Base-by-base conservation (phyloP, 1,284 basidiomycete genomes). In the Blastosporella zonata region DNA sequence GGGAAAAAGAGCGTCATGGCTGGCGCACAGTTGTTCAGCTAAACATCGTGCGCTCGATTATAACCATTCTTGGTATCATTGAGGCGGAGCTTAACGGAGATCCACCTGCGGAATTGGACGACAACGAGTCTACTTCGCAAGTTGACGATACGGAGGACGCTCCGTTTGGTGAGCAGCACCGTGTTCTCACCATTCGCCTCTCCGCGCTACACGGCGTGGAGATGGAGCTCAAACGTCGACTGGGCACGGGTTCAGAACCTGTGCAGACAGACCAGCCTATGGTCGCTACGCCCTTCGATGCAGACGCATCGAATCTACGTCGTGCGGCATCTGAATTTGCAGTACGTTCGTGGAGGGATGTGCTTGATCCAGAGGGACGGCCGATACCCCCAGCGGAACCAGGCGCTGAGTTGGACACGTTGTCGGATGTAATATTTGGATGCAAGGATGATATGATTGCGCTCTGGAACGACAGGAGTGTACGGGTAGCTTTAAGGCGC, bases 371-470 rank as follows among this genome's bases (percentile, higher is more conserved):
- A 6, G 58, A 64, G 5, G 51, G 53, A 15, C 55, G 51, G 23
- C 42, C 48, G 21, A 8, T 39, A 21, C 21, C 13, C n/a, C n/a
- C 35, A 7, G 21, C 53, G 25, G 29, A 50, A 10, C 33, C 41
- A 36, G 34, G 50, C 33, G 27, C 55, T 50, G 56, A 51, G 36
- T 23, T 62, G 31, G 71, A 79, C 55, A 64, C 70, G 18, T 69
- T 70, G 8, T 74, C 74, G 6, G 58, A 64, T 13, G 69, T 75
- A 3, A 69, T 84, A 23, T 69, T 75, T 18, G 68, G 69, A 2
- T 81, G 79, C 55, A 71, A 71, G 42, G 74, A 81, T 20, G 82
- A 83, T 52, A 79, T 84, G 69, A 71, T 75, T 46, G 59, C 72
- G 3, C 66, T 84, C 0, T 84, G 81, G 81, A 66, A 71, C 20